phyloP scores from a whole-genome alignment of 225 moss, liverwort and hornwort genomes.

The Bryum argenteum region DNA sequence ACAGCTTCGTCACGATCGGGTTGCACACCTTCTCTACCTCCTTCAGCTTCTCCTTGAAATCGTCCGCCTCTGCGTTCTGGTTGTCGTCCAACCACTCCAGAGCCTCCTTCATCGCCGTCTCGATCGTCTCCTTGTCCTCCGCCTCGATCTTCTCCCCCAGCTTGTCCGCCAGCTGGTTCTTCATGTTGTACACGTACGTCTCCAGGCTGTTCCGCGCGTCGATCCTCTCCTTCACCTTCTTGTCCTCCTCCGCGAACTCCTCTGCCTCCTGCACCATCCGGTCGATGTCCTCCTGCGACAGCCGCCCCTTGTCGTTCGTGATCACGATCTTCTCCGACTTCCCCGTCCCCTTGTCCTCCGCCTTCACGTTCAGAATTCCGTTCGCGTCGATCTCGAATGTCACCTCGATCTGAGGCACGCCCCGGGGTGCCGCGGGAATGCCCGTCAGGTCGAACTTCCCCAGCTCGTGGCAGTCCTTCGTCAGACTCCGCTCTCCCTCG shows the following conservation, averaged over 20 bases:
- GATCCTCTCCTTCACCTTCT: slow-evolving; percentile 72
- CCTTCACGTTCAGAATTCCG: slow-evolving; percentile 67
- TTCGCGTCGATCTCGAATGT: slow-evolving; percentile 69
- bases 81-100: slow-evolving; percentile 60
- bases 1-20: slow-evolving; percentile 51
- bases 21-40: slow-evolving; percentile 53
- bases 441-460: slow-evolving; percentile 62
- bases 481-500: slow-evolving; percentile 60
- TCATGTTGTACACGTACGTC: slow-evolving; percentile 76
- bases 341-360: slow-evolving; percentile 67
- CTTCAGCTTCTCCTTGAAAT: slow-evolving; percentile 54
- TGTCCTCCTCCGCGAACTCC: slow-evolving; percentile 74
- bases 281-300: slow-evolving; percentile 64
- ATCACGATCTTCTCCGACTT: slow-evolving; percentile 74
- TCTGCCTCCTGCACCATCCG: slow-evolving; percentile 68
- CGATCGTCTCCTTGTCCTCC: slow-evolving; percentile 56
- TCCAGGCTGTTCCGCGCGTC: slow-evolving; percentile 64
- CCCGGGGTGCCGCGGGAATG: slow-evolving; percentile 49
- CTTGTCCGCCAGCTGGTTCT: slow-evolving; percentile 60
- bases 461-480: slow-evolving; percentile 62
- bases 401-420: slow-evolving; percentile 64
- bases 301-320: slow-evolving; percentile 64
- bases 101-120: slow-evolving; percentile 54
- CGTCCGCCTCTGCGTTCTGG: slow-evolving; percentile 54
- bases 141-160: slow-evolving; percentile 54